phyloP scores from a whole-genome alignment of 2,329 filamentous ascomycete genomes.

The Colletotrichum neosansevieriae region DNA sequence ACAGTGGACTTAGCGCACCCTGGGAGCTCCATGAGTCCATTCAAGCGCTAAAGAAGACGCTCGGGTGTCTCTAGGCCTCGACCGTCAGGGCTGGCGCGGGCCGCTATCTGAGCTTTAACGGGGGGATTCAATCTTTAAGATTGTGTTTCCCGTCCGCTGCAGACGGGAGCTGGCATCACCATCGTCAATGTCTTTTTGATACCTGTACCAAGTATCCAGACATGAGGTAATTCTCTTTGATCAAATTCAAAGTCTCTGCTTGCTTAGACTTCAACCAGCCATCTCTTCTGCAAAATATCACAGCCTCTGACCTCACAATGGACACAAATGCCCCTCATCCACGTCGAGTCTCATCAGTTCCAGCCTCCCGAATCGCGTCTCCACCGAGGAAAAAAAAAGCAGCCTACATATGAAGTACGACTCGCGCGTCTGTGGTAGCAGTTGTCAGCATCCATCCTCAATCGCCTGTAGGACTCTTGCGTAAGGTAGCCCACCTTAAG shows the following conservation, averaged over 20 bases:
- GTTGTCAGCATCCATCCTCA: slow-evolving; percentile 15
- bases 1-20: slow-evolving; percentile 4
- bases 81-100: slow-evolving; percentile 15
- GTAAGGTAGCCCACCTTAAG: not conserved
- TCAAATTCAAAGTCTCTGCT: not conserved
- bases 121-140: slow-evolving; percentile 8
- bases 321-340: slow-evolving; percentile 20
- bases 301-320: slow-evolving; percentile 21
- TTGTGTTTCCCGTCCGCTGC: not conserved
- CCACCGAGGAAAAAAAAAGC: slow-evolving; percentile 24
- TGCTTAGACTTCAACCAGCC: slow-evolving; percentile 25
- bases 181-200: not conserved
- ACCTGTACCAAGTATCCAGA: no score
- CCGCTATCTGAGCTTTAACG: slow-evolving; percentile 21
- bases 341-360: slow-evolving; percentile 24
- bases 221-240: not conserved
- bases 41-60: slow-evolving; percentile 9
- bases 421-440: slow-evolving; percentile 33
- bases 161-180: slow-evolving; percentile 3
- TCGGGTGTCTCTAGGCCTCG: slow-evolving; percentile 18
- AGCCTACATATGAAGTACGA: not conserved
- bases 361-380: slow-evolving; percentile 43
- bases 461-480: slow-evolving; percentile 1
- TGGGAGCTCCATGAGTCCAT: not conserved
- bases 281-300: slow-evolving; percentile 20